These are phyloP conservation scores for Trifolium dubium DNA, from an alignment of 306 rosid species.

Conservation along the genomic window DNA sequence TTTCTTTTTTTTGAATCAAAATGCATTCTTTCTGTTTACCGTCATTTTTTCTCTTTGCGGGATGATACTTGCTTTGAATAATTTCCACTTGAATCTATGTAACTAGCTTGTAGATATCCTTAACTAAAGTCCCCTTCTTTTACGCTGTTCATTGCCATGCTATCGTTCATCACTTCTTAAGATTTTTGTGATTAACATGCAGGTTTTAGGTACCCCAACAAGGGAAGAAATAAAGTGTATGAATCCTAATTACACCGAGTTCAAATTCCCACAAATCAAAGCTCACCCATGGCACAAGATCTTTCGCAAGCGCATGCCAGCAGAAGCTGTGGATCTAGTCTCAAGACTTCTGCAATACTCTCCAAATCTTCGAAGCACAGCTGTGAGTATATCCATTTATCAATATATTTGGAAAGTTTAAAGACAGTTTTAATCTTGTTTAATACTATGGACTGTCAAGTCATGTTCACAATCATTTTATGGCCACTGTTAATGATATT, in stretches of 20 bases:
- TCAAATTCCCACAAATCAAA: constrained; percentile 88
- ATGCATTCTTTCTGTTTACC: constrained; percentile 2
- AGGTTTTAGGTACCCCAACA: constrained; percentile 95
- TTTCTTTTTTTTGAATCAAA: no score
- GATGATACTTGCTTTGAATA: constrained; percentile 10
- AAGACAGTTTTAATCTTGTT: neutral
- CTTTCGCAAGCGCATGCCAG: constrained; percentile 87
- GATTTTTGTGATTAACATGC: constrained; percentile 34
- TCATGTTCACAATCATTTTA: constrained; percentile 5
- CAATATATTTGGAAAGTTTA: neutral
- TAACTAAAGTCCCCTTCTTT: constrained; percentile 10
- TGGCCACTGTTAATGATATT: constrained; percentile 15
- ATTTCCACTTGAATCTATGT: neutral
- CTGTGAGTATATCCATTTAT: constrained; percentile 61
- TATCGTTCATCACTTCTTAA: constrained; percentile 14
- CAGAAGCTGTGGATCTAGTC: constrained; percentile 95
- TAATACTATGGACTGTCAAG: neutral
- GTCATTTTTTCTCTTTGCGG: neutral
- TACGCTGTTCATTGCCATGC: neutral
- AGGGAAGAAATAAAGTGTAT: constrained; percentile 93
- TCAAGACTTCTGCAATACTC: constrained; percentile 89
- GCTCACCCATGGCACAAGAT: constrained; percentile 98
- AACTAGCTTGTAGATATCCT: constrained; percentile 22
- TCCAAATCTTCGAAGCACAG: constrained; percentile 88
- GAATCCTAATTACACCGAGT: constrained; percentile 92